Conservation (phyloP, 331 rosid species). For the Malus hybrid region DNA sequence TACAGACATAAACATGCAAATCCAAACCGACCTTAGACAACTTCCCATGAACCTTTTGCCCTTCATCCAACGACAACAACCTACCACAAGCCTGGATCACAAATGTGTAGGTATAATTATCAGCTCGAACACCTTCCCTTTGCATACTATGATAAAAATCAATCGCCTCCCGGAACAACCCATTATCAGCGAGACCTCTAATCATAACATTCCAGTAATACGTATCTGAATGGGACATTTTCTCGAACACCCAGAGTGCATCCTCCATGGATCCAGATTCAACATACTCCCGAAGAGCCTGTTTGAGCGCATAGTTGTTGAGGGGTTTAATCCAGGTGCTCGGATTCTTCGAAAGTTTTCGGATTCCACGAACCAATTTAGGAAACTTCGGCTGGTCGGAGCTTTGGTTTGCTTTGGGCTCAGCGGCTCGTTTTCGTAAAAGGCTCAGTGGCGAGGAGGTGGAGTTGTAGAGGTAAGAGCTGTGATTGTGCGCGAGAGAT, state of each 20-base stretch:
- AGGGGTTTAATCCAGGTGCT: background rate
- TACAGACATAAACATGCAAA: slow-evolving; percentile 35
- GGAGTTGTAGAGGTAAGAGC: slow-evolving; percentile 11
- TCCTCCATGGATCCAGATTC: slow-evolving; percentile 37
- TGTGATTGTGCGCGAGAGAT: slow-evolving; percentile 9
- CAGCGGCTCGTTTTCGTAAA: slow-evolving; percentile 3
- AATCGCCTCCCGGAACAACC: slow-evolving; percentile 28
- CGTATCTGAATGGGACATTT: slow-evolving; percentile 26
- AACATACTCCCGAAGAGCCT: slow-evolving; percentile 9
- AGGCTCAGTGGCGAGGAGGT: background rate
- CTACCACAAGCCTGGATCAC: slow-evolving; percentile 45
- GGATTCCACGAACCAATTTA: background rate
- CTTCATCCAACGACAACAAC: slow-evolving; percentile 23
- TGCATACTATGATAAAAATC: slow-evolving; percentile 39
- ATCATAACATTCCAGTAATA: slow-evolving; percentile 44
- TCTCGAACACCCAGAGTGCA: slow-evolving; percentile 49
- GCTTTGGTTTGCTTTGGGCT: slow-evolving; percentile 10
- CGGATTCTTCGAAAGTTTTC: background rate
- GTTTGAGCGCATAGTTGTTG: slow-evolving; percentile 13
- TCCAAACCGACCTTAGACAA: slow-evolving; percentile 41
- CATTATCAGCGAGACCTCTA: slow-evolving; percentile 34
- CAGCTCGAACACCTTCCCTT: slow-evolving; percentile 27
- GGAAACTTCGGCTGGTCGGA: background rate
- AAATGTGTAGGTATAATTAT: slow-evolving; percentile 44
- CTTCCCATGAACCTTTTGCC: slow-evolving; percentile 33